Base-by-base conservation (phyloP, 768 basidiomycete genomes). In the Suillus sp. region DNA sequence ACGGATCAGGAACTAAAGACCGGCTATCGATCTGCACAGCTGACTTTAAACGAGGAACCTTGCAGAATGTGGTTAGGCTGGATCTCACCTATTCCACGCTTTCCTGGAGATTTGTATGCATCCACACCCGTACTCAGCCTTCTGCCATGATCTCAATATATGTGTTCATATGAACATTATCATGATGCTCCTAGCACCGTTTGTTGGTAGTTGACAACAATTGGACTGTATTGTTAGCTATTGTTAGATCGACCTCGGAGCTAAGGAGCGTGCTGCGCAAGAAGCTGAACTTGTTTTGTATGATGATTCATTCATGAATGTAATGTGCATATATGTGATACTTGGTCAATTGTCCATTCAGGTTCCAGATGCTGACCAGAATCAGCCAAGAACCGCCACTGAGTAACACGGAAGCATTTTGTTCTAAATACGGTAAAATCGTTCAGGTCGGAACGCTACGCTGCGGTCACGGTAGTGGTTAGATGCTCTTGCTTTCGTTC, bases 351-450 rank as follows among this genome's bases (percentile, higher is more conserved):
- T 53, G 51, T 53, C 51, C 2, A 34, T 34, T 11, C 20, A 30
- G 13, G 30, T 51, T 51, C 27, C 10, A 53, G 59, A 27, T 55
- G 48, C 6, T 48, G 47, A 7, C 27, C 16, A 50, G 16, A 27
- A 27, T 20, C 22, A 40, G n/a, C 25, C 45, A 37, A n/a, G 38
- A 27, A 61, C 63, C 30, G 63, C 61, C 60, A 35, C n/a, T 37
- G 48, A 11, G n/a, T 57, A 37, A n/a, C 47, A 37, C 55, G 55
- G 37, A 56, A 18, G 55, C 37, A 38, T 56, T 56, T 13, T 13
- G 20, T 34, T 27, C 65, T 40, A 32, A 35, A 64, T 60, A 45
- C 59, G 60, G 65, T 34, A 66, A 64, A 59, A 50, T 60, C 14
- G 62, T 59, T 65, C 18, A 20, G 11, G 37, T 50, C 51, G 58